Conservation (phyloP, 306 rosid species). For the Castanea crenata region DNA sequence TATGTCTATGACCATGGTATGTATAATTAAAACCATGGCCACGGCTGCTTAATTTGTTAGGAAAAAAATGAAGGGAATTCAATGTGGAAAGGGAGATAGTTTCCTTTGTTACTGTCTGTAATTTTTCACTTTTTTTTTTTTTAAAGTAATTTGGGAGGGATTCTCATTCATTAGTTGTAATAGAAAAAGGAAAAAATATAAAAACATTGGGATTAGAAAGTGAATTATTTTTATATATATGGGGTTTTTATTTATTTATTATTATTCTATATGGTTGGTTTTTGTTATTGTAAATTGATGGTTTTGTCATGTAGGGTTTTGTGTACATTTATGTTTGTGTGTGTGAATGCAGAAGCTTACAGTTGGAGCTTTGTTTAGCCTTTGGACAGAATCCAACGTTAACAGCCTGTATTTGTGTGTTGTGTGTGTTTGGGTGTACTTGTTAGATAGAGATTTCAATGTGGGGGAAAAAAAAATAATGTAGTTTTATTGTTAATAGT, state of each 20-base stretch:
- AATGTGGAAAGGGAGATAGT: background rate
- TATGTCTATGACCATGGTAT: too few species aligned
- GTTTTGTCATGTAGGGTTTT: background rate
- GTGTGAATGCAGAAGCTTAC: constrained; percentile 8
- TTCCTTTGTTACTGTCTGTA: background rate
- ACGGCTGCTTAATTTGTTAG: background rate
- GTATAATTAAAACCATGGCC: background rate
- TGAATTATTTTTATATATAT: background rate
- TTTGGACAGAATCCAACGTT: constrained; percentile 20
- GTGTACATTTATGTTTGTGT: background rate
- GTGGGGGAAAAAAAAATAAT: background rate
- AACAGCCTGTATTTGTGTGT: constrained; percentile 9
- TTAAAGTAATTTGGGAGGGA: constrained; percentile 1
- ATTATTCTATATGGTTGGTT: background rate
- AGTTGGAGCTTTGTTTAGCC: constrained; percentile 26
- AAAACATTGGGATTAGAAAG: background rate
- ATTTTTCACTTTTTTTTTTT: background rate
- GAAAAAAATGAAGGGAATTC: background rate
- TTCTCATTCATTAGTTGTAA: constrained; percentile 19
- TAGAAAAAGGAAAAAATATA: background rate
- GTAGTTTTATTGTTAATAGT: too few species aligned
- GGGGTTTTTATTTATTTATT: background rate
- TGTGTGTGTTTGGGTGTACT: background rate
- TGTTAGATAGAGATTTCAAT: background rate
- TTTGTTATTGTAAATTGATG: background rate